Evolutionary conservation across 2,329 filamentous ascomycete species (phyloP), one percentile per base, ranked within the genome.

Genomic region (Colletotrichum melonis): DNA sequence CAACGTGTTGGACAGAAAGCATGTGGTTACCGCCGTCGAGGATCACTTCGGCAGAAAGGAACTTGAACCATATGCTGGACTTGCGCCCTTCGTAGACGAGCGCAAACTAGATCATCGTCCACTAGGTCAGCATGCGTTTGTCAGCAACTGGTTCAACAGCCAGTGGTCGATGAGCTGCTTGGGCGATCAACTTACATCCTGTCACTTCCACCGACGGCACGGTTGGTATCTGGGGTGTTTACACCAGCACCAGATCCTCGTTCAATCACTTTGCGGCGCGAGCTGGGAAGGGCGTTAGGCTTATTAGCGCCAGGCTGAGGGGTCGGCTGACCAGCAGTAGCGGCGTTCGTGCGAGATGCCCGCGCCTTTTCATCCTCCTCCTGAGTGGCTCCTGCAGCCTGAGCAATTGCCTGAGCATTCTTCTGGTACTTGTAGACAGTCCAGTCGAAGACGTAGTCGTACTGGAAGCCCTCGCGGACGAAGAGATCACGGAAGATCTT

Each of bases 341-440:
- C 91, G 79, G 89, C 89, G 76, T 88, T 90, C 78, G 91, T 90
- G 80, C 92, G 91, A 79, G 89, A 89, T 82, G 92, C 91, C 78
- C 91, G 91, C 77, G 89, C 88, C 86, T 95, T 94, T 80, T 97
- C 94, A 22, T 95, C 93, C 54, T 92, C 91, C 77, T 95, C 93
- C 77, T 90, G 91, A 58, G 62, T 74, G 52, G 72, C 72, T 78
- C 89, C 92, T 77, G 92, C 92, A 78, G 93, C 94, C 84, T 96
- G 93, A 78, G 94, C 94, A 83, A 97, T 97, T 46, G 74, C 74
- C 87, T 97, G 94, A 68, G 95, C 95, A 80, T 98, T 98, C 92
- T 98, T 98, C 91, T 98, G 95, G 89, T 98, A 98, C 89, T 98
- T 98, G 92, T 98, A 98, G 80, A 98, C 97, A 74, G 97, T 99